Evolutionary conservation across 164 flowering plant genomes (phyloP), one percentile per base, ranked within the genome.

Genomic region (Taxillus chinensis): DNA sequence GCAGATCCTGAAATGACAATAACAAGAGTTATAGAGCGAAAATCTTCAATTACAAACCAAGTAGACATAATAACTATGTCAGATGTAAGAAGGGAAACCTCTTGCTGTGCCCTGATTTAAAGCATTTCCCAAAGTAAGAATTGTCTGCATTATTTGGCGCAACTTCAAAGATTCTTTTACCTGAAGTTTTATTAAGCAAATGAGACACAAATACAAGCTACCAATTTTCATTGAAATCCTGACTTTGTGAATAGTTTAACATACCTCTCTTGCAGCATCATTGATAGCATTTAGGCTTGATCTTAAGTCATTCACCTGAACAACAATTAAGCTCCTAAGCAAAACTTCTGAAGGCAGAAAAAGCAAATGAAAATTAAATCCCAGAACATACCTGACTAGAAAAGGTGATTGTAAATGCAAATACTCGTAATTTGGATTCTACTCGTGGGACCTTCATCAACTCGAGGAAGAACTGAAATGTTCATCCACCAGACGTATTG

Each of bases 381-480:
- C 53, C 16, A 39, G 9, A 55, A 64, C n/a, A 53, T 74, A 90
- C 99, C 97, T 93, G 99, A 70, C 79, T 74, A 54, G 83, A 73
- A 73, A 93, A 93, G 55, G 89, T 79, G 58, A 93, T 89, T 66
- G 73, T 89, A 64, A 93, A 93, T n/a, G 95, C 83, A 81, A 90
- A 93, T 53, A 93, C 99, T 58, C 99, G 73, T 69, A 93, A 77
- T 74, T 93, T 93, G 66, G 99, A 77, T 68, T 93, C 99, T 39
- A 93, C 90, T 45, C 99, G 86, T 63, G 99, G 99, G 48, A 93
- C 97, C 75, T 83, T 87, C 99, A 93, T 90, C 82, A 93, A 74
- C 83, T 93, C 96, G 68, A 93, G 58, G 76, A 93, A 93, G 78
- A 93, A 93, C 99, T 93, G 83, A 71, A 74, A 75, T 10, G 41